Evolutionary conservation across 306 rosid genomes (phyloP).

Genomic region (Styphnolobium japonicum): DNA sequence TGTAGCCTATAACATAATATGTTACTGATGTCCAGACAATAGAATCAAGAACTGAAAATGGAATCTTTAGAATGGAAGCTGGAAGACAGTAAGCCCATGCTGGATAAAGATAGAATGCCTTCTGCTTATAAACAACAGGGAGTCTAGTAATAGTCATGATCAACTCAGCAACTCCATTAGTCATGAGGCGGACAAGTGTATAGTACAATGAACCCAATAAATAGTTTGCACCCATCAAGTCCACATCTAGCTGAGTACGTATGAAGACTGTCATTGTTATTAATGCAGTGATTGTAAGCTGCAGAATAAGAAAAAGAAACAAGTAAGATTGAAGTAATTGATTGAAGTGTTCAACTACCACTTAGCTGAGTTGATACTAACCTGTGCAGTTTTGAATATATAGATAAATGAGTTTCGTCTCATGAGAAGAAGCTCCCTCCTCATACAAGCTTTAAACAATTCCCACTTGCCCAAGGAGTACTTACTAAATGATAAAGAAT

Average conservation of each 20-base stretch:
- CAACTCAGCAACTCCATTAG: conserved; percentile 81
- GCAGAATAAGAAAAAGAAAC: conserved; percentile 20
- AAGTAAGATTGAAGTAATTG: conserved; percentile 1
- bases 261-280: conserved; percentile 78
- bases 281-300: conserved; percentile 64
- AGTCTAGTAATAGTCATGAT: conserved; percentile 64
- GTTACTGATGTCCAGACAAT: conserved; percentile 57
- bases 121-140: conserved; percentile 60
- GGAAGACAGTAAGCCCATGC: conserved; percentile 68
- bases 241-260: conserved; percentile 52
- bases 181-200: conserved; percentile 62
- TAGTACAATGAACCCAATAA: conserved; percentile 72
- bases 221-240: conserved; percentile 49
- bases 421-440: conserved; percentile 77
- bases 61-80: conserved; percentile 51
- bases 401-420: conserved; percentile 71
- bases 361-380: conserved; percentile 17
- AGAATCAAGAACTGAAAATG: conserved; percentile 53
- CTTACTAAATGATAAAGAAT: conserved; percentile 47
- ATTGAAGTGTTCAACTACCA: neutral
- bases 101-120: conserved; percentile 54
- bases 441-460: conserved; percentile 63
- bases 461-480: conserved; percentile 68
- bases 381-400: conserved; percentile 73
- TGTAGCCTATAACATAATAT: conserved; percentile 61